phyloP scores from a whole-genome alignment of 2,329 filamentous ascomycete species.

The Anthostomella pinea region DNA sequence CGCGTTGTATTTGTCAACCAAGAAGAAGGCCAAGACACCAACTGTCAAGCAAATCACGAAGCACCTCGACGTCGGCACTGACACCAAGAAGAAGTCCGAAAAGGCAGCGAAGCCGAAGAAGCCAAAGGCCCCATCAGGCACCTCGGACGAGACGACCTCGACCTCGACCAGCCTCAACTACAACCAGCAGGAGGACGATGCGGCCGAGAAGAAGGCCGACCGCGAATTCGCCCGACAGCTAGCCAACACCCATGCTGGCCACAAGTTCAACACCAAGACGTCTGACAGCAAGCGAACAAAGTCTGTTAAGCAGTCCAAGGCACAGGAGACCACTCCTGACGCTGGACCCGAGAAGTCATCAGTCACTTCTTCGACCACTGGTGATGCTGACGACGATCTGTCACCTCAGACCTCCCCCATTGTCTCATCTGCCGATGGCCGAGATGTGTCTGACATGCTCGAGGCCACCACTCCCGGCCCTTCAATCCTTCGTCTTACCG shows the following conservation, averaged over 20 bases:
- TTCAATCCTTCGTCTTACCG: constrained; percentile 75
- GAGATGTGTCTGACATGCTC: constrained; percentile 88
- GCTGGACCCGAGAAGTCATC: constrained; percentile 49
- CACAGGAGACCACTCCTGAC: constrained; percentile 47
- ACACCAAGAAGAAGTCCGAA: constrained; percentile 39
- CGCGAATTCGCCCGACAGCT: constrained; percentile 73
- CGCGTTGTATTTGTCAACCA: constrained; percentile 23
- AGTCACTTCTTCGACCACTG: constrained; percentile 66
- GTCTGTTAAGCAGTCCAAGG: constrained; percentile 67
- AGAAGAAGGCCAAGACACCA: constrained; percentile 19
- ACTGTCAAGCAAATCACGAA: constrained; percentile 20
- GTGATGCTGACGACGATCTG: constrained; percentile 78
- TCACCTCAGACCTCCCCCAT: constrained; percentile 68
- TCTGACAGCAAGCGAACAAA: constrained; percentile 63
- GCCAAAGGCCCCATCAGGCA: constrained; percentile 30
- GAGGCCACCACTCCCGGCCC: constrained; percentile 67
- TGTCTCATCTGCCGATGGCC: constrained; percentile 53
- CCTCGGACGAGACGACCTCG: constrained; percentile 27
- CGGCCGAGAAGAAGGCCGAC: constrained; percentile 57
- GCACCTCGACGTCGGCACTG: constrained; percentile 29
- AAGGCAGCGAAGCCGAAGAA: constrained; percentile 34
- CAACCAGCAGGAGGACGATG: constrained; percentile 48
- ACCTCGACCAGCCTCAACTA: constrained; percentile 39
- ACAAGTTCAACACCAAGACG: constrained; percentile 53
- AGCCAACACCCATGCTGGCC: constrained; percentile 67